A percentile compares a stretch with the other conserved stretches of the same genome.
These are phyloP conservation scores for Yamadazyma takamatsuzukensis DNA, from an alignment of 805 yeast genomes.

Conservation along the genomic window DNA sequence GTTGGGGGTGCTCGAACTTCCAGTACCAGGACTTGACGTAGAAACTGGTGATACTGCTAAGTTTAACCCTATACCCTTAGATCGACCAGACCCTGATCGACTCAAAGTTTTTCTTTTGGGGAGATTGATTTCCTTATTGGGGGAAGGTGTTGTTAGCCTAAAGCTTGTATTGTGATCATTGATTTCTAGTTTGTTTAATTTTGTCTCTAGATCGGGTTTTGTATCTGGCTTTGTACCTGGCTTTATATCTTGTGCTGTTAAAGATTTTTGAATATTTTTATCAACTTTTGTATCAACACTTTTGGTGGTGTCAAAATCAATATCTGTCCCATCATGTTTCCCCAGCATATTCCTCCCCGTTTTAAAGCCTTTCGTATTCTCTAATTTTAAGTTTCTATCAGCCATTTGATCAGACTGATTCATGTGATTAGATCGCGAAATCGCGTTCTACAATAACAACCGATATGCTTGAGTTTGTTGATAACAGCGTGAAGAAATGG, in stretches of 20 bases:
- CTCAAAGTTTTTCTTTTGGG: constrained; percentile 1
- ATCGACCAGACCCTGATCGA: constrained; percentile 12
- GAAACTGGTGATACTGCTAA: constrained; percentile 27
- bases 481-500: constrained; percentile 18
- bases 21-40: constrained; percentile 1
- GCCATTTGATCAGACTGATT: neutral
- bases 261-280: no score
- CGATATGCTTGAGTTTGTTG: constrained; percentile 4
- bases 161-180: constrained; percentile 1
- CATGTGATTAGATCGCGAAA: constrained; percentile 2
- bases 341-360: no score
- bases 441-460: no score
- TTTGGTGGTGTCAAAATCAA: no score
- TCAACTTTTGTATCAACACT: no score
- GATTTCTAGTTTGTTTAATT: no score
- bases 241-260: no score
- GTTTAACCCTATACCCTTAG: constrained; percentile 32
- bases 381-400: constrained; percentile 1
- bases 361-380: no score
- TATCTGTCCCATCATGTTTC: no score
- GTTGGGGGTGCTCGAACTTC: neutral
- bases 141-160: constrained; percentile 8
- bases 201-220: no score
- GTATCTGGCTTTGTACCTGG: no score
- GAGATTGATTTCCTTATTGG: constrained; percentile 5